Conservation (phyloP, 306 rosid species). For the Hippophae gyantsensis region DNA sequence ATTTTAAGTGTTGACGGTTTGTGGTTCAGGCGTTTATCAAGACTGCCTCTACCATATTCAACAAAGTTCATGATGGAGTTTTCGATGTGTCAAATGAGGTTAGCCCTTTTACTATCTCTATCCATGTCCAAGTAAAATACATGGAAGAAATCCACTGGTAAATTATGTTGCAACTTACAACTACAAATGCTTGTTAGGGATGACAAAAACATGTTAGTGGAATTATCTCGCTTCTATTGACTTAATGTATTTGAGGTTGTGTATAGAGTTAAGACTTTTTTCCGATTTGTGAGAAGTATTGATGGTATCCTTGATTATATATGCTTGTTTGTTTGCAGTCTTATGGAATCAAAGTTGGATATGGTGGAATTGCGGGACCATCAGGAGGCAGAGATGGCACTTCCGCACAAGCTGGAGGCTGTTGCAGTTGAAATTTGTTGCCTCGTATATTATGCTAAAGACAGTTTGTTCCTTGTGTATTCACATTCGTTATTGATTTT, state of each 20-base stretch:
- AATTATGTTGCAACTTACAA: conserved; percentile 2
- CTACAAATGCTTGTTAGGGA: neutral
- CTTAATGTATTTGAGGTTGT: conserved; percentile 4
- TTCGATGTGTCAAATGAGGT: conserved; percentile 99
- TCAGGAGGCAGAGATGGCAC: conserved; percentile 93
- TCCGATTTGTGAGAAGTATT: neutral
- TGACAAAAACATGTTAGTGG: neutral
- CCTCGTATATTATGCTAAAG: conserved; percentile 11
- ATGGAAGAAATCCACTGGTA: neutral
- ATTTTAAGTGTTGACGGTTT: neutral
- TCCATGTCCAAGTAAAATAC: conserved; percentile 7
- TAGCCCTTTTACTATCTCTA: conserved; percentile 14
- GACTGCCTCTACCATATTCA: conserved; percentile 90
- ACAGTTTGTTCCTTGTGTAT: conserved; percentile 18
- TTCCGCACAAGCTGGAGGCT: conserved; percentile 66
- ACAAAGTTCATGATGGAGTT: conserved; percentile 91
- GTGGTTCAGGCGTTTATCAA: conserved; percentile 74
- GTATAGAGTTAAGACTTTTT: neutral
- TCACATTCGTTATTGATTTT: conserved; percentile 10
- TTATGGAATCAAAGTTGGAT: conserved; percentile 94
- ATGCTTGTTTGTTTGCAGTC: conserved; percentile 50
- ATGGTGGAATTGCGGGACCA: conserved; percentile 96
- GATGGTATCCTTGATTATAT: conserved; percentile 17
- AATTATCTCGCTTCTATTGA: neutral
- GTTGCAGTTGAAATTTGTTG: conserved; percentile 65